A percentile compares a stretch with the other conserved stretches of the same genome.
phyloP scores from a whole-genome alignment of 2,329 filamentous ascomycete genomes.

The Fusarium penzigii region DNA sequence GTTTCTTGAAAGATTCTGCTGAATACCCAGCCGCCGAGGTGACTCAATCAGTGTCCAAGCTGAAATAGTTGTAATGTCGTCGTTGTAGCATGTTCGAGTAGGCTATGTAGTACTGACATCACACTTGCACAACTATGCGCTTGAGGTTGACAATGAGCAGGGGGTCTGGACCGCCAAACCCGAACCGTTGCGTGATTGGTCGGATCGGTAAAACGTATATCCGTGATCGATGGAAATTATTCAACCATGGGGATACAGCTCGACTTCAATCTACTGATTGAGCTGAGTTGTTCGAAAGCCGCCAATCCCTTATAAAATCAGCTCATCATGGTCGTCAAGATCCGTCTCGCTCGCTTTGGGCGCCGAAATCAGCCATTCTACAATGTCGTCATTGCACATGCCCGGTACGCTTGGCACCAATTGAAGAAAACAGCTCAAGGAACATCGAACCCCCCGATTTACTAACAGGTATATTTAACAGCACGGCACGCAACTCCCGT shows the following conservation, averaged over 20 bases:
- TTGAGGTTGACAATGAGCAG: not conserved
- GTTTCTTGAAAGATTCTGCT: not conserved
- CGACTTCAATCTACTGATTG: not conserved
- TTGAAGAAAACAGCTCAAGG: not conserved
- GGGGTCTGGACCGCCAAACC: not conserved
- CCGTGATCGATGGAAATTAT: conserved; percentile 35
- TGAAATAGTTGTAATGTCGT: not conserved
- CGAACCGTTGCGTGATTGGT: conserved; percentile 22
- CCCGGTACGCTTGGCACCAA: conserved; percentile 61
- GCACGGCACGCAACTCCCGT: conserved; percentile 81
- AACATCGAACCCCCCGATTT: not conserved
- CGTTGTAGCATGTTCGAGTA: not conserved
- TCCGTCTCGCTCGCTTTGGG: conserved; percentile 92
- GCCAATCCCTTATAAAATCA: conserved; percentile 13
- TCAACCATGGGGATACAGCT: conserved; percentile 18
- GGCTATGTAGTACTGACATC: conserved; percentile 17
- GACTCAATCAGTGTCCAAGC: not conserved
- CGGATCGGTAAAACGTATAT: conserved; percentile 39
- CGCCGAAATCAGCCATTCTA: conserved; percentile 88
- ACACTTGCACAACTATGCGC: not conserved
- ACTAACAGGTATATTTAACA: conserved; percentile 36
- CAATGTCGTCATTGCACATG: conserved; percentile 95
- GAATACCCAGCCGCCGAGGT: not conserved
- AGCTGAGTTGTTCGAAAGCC: conserved; percentile 7
- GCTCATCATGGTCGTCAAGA: conserved; percentile 79